These are phyloP conservation scores for Begonia masoniana DNA, from an alignment of 306 rosid species.

Conservation along the genomic window DNA sequence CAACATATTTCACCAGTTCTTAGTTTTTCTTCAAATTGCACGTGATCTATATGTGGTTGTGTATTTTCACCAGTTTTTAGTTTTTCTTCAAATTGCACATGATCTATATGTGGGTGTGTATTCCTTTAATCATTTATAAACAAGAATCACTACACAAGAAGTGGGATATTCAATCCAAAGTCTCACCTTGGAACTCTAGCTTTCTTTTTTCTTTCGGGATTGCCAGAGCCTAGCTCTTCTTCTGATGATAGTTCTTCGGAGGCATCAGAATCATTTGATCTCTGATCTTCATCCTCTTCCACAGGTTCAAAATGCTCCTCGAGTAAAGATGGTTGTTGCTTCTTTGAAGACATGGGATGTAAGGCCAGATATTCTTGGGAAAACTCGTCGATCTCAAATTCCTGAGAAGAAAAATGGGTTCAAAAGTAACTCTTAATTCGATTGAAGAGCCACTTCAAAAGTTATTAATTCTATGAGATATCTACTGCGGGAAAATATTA, in stretches of 20 bases:
- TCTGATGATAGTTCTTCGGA: slow-evolving; percentile 24
- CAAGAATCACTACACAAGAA: not conserved
- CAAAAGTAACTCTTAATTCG: not conserved
- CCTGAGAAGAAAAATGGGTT: slow-evolving; percentile 18
- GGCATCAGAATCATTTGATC: slow-evolving; percentile 39
- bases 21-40: no score
- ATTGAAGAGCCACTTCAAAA: no score
- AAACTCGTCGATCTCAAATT: slow-evolving; percentile 53
- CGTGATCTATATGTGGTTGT: no score
- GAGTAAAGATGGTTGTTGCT: slow-evolving; percentile 48
- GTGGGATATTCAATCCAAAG: not conserved
- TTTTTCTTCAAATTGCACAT: no score
- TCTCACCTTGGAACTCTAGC: slow-evolving; percentile 53
- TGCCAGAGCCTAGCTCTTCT: slow-evolving; percentile 21
- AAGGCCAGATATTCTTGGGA: slow-evolving; percentile 66
- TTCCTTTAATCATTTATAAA: not conserved
- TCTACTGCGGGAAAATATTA: no score
- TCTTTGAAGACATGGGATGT: slow-evolving; percentile 74
- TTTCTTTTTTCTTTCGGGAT: slow-evolving; percentile 15
- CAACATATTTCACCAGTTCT: no score
- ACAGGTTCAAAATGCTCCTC: slow-evolving; percentile 74
- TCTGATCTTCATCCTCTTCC: slow-evolving; percentile 44
- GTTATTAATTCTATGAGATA: no score
- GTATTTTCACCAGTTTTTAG: no score
- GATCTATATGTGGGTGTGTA: no score